Evolutionary conservation across 2,329 filamentous ascomycete species (phyloP).

Genomic region (Metarhizium brunneum): DNA sequence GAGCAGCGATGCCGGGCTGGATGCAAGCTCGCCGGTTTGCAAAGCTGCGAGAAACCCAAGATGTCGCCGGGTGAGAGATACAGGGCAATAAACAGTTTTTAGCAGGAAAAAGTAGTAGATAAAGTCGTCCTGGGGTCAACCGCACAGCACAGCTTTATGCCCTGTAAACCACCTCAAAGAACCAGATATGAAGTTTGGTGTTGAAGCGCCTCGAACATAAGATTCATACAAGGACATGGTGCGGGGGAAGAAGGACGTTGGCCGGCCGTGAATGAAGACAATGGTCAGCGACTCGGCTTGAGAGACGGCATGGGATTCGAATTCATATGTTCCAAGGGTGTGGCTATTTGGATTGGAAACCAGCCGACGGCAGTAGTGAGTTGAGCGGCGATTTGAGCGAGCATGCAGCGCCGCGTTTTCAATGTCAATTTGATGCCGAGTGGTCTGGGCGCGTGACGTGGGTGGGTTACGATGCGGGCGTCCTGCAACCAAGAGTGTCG

Average conservation of each 20-base stretch:
- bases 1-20: neutral
- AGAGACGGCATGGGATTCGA: neutral
- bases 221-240: constrained; percentile 2
- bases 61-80: neutral
- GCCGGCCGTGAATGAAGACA: neutral
- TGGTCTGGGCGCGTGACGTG: neutral
- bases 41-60: neutral
- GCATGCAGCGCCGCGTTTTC: neutral
- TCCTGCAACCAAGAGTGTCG: neutral
- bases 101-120: too few relatives aligned
- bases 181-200: neutral
- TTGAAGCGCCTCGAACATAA: neutral
- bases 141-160: neutral
- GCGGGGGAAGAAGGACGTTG: neutral
- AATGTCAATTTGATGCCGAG: neutral
- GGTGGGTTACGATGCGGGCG: too few relatives aligned
- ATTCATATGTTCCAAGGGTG: neutral
- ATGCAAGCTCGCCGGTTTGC: neutral
- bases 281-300: neutral
- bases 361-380: neutral
- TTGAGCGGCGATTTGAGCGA: neutral
- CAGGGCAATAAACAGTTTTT: neutral
- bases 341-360: neutral
- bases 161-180: neutral
- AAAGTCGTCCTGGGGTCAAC: too few relatives aligned